Evolutionary conservation across 768 basidiomycete species (phyloP).

Genomic region (Amanita rubescens): DNA sequence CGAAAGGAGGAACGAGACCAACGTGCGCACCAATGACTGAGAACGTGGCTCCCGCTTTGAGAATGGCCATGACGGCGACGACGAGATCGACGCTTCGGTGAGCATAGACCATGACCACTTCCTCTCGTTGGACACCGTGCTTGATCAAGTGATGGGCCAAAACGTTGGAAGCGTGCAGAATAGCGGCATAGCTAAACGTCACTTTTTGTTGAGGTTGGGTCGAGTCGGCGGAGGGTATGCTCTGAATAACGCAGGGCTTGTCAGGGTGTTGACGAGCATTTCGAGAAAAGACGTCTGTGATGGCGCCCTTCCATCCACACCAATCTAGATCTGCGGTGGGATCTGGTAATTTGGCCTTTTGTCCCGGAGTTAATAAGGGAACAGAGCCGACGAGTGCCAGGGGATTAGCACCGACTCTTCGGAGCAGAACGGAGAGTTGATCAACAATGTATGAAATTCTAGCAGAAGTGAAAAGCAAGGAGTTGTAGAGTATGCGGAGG

Average conservation of each 20-base stretch:
- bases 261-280: slow-evolving; percentile 81
- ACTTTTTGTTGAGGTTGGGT: slow-evolving; percentile 42
- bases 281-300: slow-evolving; percentile 87
- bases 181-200: slow-evolving; percentile 71
- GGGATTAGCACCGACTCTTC: slow-evolving; percentile 62
- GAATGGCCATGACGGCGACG: slow-evolving; percentile 92
- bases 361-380: slow-evolving; percentile 66
- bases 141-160: slow-evolving; percentile 85
- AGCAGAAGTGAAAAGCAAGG: slow-evolving; percentile 76
- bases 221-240: slow-evolving; percentile 36
- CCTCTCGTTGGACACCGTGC: slow-evolving; percentile 82
- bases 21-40: slow-evolving; percentile 81
- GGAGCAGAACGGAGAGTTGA: slow-evolving; percentile 75
- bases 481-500: slow-evolving; percentile 88
- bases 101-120: slow-evolving; percentile 98
- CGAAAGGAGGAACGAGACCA: background rate
- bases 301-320: slow-evolving; percentile 97
- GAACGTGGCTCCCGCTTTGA: slow-evolving; percentile 95
- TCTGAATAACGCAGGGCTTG: slow-evolving; percentile 85
- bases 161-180: slow-evolving; percentile 80
- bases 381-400: slow-evolving; percentile 69
- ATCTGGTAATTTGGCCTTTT: slow-evolving; percentile 67
- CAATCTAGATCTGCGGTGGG: slow-evolving; percentile 88
- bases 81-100: slow-evolving; percentile 94
- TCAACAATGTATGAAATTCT: slow-evolving; percentile 78